Evolutionary conservation across 495 filamentous ascomycete genomes (phyloP), one percentile per base, ranked within the genome.

Genomic region (Articulospora tetracladia): DNA sequence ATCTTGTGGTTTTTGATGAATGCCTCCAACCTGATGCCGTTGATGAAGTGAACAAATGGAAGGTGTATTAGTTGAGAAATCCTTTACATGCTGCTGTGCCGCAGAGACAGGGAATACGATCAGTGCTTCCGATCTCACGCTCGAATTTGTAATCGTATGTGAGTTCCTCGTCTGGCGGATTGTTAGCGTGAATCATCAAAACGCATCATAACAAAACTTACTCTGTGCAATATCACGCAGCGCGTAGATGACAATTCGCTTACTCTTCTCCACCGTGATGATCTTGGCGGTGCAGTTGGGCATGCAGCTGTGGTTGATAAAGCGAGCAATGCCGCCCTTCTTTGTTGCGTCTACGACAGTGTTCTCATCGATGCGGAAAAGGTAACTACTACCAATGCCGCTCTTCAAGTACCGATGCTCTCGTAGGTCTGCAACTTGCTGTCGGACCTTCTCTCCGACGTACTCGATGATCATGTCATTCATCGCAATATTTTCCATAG

Each of bases 401-500:
- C 93, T 96, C 78, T 94, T 93, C 62, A 96, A 81, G 71, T 99
- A 99, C 57, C 86, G 83, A 50, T 84, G 79, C 76, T 99, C 94
- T 53, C 94, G 86, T 74, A 98, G 86, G 64, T 99, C 93, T 2
- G 94, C 93, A 61, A 99, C 93, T 69, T 93, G 90, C 73, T 98
- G 94, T 51, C 94, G 85, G 13, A 99, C 91, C 68, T 94, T 95
- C 73, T 99, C 95, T 56, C 94, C 94, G 19, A 99, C 94, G 70
- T 99, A 99, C 75, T 99, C 94, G 69, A 99, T 99, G 68, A 99
- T 99, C 92, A 99, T 97, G 72, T 99, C 94, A 70, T 97, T 96
- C 64, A 91, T 92, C 27, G 91, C 80, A 59, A 99, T 99, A 66
- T 96, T 93, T 73, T 98, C 93, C 79, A 97, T 92, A 7, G 94